Evolutionary conservation across 129 eudicot genomes (phyloP).

Genomic region (Scalesia atractyloides): DNA sequence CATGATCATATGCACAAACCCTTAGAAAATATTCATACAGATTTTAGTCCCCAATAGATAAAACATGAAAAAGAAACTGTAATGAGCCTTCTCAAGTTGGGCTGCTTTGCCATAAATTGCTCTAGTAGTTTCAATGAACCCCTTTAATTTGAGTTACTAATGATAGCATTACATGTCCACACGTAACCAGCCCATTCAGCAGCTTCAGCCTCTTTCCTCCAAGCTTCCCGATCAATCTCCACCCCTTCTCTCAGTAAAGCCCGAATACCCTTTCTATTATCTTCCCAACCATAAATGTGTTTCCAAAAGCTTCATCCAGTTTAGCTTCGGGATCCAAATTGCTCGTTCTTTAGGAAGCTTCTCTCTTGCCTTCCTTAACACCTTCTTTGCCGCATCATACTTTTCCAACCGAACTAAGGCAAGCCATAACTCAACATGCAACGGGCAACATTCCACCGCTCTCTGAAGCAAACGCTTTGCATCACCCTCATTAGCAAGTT

Average conservation of each 20-base stretch:
- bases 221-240: conserved; percentile 71
- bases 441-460: conserved; percentile 93
- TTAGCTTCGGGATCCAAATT: conserved; percentile 88
- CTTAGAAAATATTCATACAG: too few relatives aligned
- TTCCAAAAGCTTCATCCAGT: conserved; percentile 86
- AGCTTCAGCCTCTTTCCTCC: conserved; percentile 98
- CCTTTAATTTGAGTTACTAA: conserved; percentile 71
- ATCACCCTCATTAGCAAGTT: conserved; percentile 83
- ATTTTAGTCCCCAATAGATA: too few relatives aligned
- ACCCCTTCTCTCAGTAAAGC: conserved; percentile 73
- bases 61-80: too few relatives aligned
- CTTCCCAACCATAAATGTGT: conserved; percentile 71
- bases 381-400: conserved; percentile 50
- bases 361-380: conserved; percentile 71
- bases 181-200: conserved; percentile 89
- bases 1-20: too few relatives aligned
- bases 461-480: conserved; percentile 75
- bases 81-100: too few relatives aligned
- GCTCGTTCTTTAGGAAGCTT: conserved; percentile 88
- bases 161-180: conserved; percentile 88
- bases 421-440: conserved; percentile 91
- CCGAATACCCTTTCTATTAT: conserved; percentile 79
- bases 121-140: conserved; percentile 87
- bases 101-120: conserved; percentile 52
- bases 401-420: conserved; percentile 83